Base-by-base conservation (phyloP, 805 yeast species). In the Wickerhamomyces alni region DNA sequence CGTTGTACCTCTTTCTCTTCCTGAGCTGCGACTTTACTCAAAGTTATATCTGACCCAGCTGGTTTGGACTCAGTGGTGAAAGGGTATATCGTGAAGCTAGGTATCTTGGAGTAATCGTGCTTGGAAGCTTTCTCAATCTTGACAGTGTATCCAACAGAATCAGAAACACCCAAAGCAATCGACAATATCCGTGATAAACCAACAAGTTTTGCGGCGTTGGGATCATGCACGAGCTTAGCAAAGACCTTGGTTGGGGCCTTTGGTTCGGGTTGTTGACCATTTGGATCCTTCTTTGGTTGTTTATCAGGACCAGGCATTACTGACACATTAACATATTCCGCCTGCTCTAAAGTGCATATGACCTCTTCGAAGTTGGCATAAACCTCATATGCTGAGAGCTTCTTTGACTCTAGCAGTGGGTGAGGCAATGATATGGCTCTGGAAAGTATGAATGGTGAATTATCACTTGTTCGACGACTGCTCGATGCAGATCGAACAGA, bases 381-480 rank as follows among this genome's bases (percentile, higher is more conserved):
- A 1, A 77, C 65, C 36, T 72, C 73, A 48, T 66, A 72, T 4
- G 55, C 59, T 2, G 28, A 30, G 9, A 33, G 8, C 0, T 43
- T 41, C n/a, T 47, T 43, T n/a, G 47, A 50, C 1, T 43, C 27
- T 40, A 63, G 72, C 2, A 61, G 37, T 2, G 54, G 36, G 51
- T 79, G 80, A 2, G 87, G 87, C 37, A 77, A 60, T 2, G 81
- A 49, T 2, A 81, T 63, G 0, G 78, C 80, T 54, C 86, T 65
- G 35, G 70, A 59, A 27, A 81, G 52, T 6, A 72, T 60, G 5
- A 73, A 55, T 1, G 72, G 52, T 6, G 54, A 40, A 37, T 34
- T 43, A 17, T 50, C 53, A 21, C 42, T 40, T 12, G 48, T 45
- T 19, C 54, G 44, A 29, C 52, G 49, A 28, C 51, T 47, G 12